Base-by-base conservation (phyloP, 2,329 filamentous ascomycete species). In the Paracoccidioides lutzii region DNA sequence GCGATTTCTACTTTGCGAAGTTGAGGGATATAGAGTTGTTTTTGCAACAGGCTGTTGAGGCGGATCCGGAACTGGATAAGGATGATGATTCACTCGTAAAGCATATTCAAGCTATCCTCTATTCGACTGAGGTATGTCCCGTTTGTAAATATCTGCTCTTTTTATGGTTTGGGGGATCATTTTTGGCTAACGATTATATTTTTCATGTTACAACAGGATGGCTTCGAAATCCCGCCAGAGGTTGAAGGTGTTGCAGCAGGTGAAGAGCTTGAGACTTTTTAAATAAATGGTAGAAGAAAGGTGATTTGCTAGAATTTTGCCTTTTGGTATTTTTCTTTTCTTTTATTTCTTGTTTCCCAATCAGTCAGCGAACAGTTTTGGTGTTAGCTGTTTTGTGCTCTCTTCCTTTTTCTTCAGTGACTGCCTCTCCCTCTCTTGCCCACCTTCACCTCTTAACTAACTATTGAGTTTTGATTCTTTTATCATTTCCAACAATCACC, bases 1-100 rank as follows among this genome's bases (percentile, higher is more conserved):
- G 93, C 52, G 93, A 98, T 71, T 98, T 98, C 71, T 98, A 98
- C 78, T 98, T 98, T 74, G 94, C 88, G 80, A 98, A 98, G 78
- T 80, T 98, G 61, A 82, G 93, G 58, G 93, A 98, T 69, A 98
- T 98, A 64, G 93, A 98, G 75, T 77, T 98, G 61, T 76, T 98
- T 65, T 81, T 98, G 55, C 93, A 98, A 76, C 87, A 88, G 66
- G 90, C 90, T 9, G 86, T 94, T 67, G 93, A 98, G 64, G 87
- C 89, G 60, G 88, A 96, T 62, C 90, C 90, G 0, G 86, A 95
- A 74, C 75, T 97, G 53, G 93, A 96, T 75, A 91, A 94, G 80
- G 87, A 95, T 59, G 91, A 96, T 65, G 87, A 90, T 59, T 85
- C 89, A 14, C 77, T 98, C 60, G 81, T 97, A 71, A 96, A 95